Evolutionary conservation across 1,139 yeast genomes (phyloP), one percentile per base, ranked within the genome.

Genomic region (Pneumocystis jirovecii): DNA sequence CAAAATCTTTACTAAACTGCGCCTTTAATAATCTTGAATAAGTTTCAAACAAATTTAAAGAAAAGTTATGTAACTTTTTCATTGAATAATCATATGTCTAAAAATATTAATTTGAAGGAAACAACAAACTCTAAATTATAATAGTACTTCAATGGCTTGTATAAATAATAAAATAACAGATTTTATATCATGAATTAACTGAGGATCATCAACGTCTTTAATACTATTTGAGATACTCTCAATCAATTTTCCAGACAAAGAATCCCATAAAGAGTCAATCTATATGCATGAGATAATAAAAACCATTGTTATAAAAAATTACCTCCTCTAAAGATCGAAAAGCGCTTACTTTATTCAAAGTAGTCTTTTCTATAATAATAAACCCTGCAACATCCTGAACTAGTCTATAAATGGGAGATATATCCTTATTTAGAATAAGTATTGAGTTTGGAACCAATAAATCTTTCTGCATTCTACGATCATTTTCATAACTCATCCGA

Each of bases 221-320:
- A 76, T 64, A 10, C 73, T 70, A 2, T 70, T 67, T 10, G 71
- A 70, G 25, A 76, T 65, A 17, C 72, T 69, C 1, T 73, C 67
- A 44, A 72, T 71, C 29, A 78, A 71, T 62, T 73, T 72, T 45
- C 73, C 75, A 45, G 77, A 74, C 60, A 87, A 80, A 1, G 87
- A 83, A 63, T 85, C 88, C 93, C 95, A 93, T 65, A 89, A 79
- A 71, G 87, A 95, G 71, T 85, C 85, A 0, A 50, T 25, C 57
- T 50, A 50, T 3, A 50, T 25, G 21, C 15, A 12, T 25, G 21
- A 25, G 34, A 25, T 12, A 25, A 50, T 5, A 25, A 12, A 15
- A 50, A 3, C 21, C 17, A 1, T 50, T 1, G 10, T 25, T 19
- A 8, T 12, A 50, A 25, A 17, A 40, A 40, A 40, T 5, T 15